A percentile compares a stretch with the other conserved stretches of the same genome.
phyloP scores from a whole-genome alignment of 805 yeast species.

The Kodamaea laetipori region DNA sequence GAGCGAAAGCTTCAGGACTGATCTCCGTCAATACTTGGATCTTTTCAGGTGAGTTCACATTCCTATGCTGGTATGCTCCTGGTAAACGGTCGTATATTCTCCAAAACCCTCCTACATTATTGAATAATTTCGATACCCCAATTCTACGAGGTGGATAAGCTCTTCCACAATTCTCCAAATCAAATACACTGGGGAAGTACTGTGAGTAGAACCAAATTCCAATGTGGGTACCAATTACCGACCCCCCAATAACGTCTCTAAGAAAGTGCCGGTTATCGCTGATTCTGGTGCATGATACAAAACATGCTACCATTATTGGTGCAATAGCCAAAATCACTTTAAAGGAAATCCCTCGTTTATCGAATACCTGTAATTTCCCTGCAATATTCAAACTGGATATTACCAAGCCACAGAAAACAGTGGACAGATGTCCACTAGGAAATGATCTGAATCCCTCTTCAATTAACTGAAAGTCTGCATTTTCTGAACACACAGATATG shows the following conservation, averaged over 20 bases:
- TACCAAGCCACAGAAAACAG: conserved; percentile 36
- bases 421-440: conserved; percentile 34
- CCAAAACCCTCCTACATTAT: conserved; percentile 16
- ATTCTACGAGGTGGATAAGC: conserved; percentile 49
- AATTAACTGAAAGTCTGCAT: conserved; percentile 12
- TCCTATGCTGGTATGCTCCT: conserved; percentile 26
- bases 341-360: conserved; percentile 35
- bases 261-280: conserved; percentile 51
- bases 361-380: conserved; percentile 37
- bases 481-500: conserved; percentile 18
- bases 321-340: conserved; percentile 33
- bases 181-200: conserved; percentile 43
- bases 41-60: conserved; percentile 17
- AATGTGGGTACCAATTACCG: conserved; percentile 35
- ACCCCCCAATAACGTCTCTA: conserved; percentile 43
- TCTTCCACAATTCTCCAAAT: conserved; percentile 34
- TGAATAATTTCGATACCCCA: conserved; percentile 22
- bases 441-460: conserved; percentile 31
- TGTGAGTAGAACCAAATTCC: conserved; percentile 39
- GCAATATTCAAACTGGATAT: conserved; percentile 35
- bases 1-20: neutral
- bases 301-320: conserved; percentile 37
- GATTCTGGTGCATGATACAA: conserved; percentile 43
- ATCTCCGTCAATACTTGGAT: conserved; percentile 1
- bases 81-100: conserved; percentile 18